Evolutionary conservation across 164 flowering plant species (phyloP), one percentile per base, ranked within the genome.

Genomic region (Tetrastigma voinierianum): DNA sequence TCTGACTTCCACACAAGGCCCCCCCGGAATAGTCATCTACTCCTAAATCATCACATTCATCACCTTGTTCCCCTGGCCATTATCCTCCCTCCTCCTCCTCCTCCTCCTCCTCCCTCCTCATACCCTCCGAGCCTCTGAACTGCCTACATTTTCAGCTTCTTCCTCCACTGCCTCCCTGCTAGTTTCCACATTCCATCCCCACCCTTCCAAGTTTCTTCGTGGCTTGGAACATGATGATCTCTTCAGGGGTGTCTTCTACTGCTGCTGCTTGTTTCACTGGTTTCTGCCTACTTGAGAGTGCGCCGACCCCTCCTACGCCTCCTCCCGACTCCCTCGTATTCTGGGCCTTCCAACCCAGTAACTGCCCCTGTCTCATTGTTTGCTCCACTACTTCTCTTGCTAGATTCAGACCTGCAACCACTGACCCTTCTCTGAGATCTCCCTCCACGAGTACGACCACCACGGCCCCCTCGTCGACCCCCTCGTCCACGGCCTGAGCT

Each of bases 311-410:
- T 72, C 65, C 68, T 81, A 18, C 77, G 85, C 24, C 78, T 76
- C 44, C 91, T 89, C 61, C 82, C n/a, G n/a, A n/a, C n/a, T 74
- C 48, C 82, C 90, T 54, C 85, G 86, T 20, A 82, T 16, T 53
- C 73, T n/a, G 81, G 25, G 82, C 81, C 77, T 81, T 86, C 78
- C 83, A 72, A 23, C 74, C 77, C 43, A 72, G 66, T 55, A 74
- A 74, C 9, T 61, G n/a, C 80, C 8, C 72, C 56, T 65, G 65
- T 76, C 15, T 70, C 83, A 57, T 57, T 64, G 15, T 52, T 72
- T 17, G 76, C 54, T 25, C 62, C 69, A n/a, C 57, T 40, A 43
- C 44, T 74, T 68, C 54, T 72, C 48, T 63, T 78, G 57, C 63
- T 53, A 63, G 79, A 46, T 67, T 78, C 83, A 51, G 72, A 51